phyloP scores from a whole-genome alignment of 257 asterid genomes.

The Nyctanthes arbortristis region DNA sequence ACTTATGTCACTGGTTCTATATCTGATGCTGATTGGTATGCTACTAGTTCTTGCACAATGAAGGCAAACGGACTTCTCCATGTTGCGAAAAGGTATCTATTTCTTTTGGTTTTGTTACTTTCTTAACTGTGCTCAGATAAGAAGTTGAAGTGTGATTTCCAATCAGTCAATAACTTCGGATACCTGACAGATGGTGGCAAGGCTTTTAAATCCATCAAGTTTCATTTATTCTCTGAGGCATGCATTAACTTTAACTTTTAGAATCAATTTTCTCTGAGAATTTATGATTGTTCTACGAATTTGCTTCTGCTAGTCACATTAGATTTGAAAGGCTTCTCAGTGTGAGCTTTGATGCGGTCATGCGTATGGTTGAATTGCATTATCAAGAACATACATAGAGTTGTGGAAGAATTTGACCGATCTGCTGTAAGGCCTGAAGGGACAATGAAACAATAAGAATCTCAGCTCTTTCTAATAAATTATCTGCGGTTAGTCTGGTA shows the following conservation, averaged over 20 bases:
- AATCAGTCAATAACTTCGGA: background rate
- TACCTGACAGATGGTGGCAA: background rate
- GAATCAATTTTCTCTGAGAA: background rate
- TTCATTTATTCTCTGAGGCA: background rate
- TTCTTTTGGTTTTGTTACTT: constrained; percentile 4
- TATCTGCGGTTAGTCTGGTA: no score
- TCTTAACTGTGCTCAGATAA: background rate
- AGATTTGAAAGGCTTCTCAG: background rate
- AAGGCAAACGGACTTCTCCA: constrained; percentile 77
- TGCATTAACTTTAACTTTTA: background rate
- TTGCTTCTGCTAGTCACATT: constrained; percentile 12
- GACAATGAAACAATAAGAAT: no score
- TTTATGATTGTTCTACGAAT: background rate
- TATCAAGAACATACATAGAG: background rate
- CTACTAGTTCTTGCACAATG: constrained; percentile 79
- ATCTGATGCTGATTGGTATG: constrained; percentile 65
- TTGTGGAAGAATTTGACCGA: no score
- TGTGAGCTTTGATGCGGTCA: background rate
- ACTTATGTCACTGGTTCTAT: constrained; percentile 14
- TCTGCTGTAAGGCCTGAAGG: no score
- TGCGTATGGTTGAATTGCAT: background rate
- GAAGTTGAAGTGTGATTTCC: constrained; percentile 2
- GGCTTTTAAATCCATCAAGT: constrained; percentile 1
- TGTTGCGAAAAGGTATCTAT: constrained; percentile 73
- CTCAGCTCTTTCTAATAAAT: no score